These are phyloP conservation scores for Thielaviopsis musarum DNA, from an alignment of 2,329 filamentous ascomycete genomes.

Conservation along the genomic window DNA sequence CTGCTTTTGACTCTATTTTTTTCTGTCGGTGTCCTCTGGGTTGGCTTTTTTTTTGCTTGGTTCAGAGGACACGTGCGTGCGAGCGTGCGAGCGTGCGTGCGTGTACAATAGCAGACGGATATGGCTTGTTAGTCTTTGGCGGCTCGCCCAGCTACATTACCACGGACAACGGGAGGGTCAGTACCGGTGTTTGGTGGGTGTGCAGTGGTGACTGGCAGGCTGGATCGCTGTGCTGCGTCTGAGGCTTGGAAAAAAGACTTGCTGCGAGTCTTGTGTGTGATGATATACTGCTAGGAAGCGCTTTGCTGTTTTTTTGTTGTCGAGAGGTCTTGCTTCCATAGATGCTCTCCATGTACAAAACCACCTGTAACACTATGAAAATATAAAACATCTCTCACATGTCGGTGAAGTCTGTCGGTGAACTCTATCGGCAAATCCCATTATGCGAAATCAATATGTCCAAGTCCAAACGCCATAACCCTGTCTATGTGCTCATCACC, in stretches of 20 bases:
- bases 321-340: neutral
- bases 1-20: neutral
- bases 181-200: neutral
- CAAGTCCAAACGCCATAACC: neutral
- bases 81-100: neutral
- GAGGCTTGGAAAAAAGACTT: neutral
- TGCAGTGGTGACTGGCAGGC: neutral
- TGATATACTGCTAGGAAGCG: constrained; percentile 2
- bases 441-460: neutral
- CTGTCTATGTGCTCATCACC: neutral
- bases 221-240: neutral
- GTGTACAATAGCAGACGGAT: neutral
- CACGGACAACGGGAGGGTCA: neutral
- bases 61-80: neutral
- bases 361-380: constrained; percentile 13
- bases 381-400: constrained; percentile 10
- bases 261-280: neutral
- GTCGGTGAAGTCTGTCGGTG: neutral
- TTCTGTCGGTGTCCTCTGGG: neutral
- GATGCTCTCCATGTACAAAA: constrained; percentile 23
- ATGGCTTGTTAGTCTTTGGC: neutral
- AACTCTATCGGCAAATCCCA: neutral
- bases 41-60: neutral
- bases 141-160: neutral
- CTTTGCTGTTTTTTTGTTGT: neutral